Evolutionary conservation across 768 basidiomycete species (phyloP).

Genomic region (Pleurotus eryngii): DNA sequence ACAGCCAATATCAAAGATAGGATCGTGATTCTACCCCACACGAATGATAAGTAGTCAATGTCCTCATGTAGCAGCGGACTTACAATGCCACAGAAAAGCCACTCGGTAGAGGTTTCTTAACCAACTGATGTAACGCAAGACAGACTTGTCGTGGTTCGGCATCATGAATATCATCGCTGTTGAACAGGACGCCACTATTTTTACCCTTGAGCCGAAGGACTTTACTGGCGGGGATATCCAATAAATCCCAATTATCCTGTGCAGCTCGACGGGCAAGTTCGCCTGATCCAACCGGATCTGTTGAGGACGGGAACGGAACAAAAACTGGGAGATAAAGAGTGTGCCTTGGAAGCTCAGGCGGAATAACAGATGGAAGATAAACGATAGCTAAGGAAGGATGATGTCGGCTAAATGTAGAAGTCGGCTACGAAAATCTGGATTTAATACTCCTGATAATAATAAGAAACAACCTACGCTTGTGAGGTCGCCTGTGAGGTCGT

Average conservation of each 20-base stretch:
- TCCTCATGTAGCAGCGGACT: constrained; percentile 21
- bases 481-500: constrained; percentile 34
- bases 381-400: constrained; percentile 63
- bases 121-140: constrained; percentile 44
- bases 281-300: constrained; percentile 15
- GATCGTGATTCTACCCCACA: constrained; percentile 52
- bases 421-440: constrained; percentile 31
- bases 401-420: constrained; percentile 20
- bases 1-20: constrained; percentile 67
- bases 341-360: constrained; percentile 34
- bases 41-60: constrained; percentile 10
- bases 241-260: constrained; percentile 39
- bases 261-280: constrained; percentile 27
- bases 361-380: constrained; percentile 53
- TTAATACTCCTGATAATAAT: constrained; percentile 1
- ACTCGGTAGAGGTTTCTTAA: constrained; percentile 30
- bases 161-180: constrained; percentile 40
- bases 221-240: constrained; percentile 38
- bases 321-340: constrained; percentile 59
- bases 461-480: constrained; percentile 1
- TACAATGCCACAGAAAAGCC: constrained; percentile 60
- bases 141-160: constrained; percentile 40
- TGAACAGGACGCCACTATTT: constrained; percentile 37
- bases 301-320: constrained; percentile 23
- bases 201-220: constrained; percentile 34